These are phyloP conservation scores for Scedosporium minutisporum DNA, from an alignment of 2,329 filamentous ascomycete genomes.

Conservation along the genomic window DNA sequence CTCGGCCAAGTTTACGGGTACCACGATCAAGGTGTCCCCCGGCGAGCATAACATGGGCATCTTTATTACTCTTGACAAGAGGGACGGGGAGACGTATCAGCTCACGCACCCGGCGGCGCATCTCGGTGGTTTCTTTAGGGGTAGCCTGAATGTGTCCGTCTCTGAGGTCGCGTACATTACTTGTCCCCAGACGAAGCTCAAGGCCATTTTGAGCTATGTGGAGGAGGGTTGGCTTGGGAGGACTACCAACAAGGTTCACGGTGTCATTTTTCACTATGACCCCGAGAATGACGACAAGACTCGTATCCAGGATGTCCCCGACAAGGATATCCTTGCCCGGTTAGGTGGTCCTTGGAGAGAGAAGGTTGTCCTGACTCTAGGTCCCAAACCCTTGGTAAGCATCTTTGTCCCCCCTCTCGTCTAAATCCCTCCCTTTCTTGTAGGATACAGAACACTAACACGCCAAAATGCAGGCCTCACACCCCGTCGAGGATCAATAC, in stretches of 20 bases:
- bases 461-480: constrained; percentile 27
- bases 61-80: constrained; percentile 75
- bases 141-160: constrained; percentile 81
- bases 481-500: constrained; percentile 49
- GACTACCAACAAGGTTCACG: constrained; percentile 83
- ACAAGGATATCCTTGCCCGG: constrained; percentile 71
- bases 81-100: constrained; percentile 84
- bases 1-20: constrained; percentile 94
- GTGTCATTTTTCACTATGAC: constrained; percentile 84
- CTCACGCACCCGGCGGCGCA: constrained; percentile 92
- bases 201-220: constrained; percentile 84
- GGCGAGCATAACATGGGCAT: constrained; percentile 94
- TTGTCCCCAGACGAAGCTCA: constrained; percentile 82
- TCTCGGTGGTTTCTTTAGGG: constrained; percentile 76
- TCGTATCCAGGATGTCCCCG: constrained; percentile 76
- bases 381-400: constrained; percentile 53
- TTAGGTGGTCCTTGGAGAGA: constrained; percentile 83
- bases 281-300: constrained; percentile 73
- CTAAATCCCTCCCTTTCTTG: background rate
- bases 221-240: constrained; percentile 93
- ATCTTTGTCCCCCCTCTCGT: background rate
- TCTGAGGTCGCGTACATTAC: constrained; percentile 82
- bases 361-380: constrained; percentile 52
- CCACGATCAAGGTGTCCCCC: constrained; percentile 81
- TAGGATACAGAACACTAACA: constrained; percentile 5